Evolutionary conservation across 75 land plant genomes (phyloP), one percentile per base, ranked within the genome.

Genomic region (Sequoiadendron giganteum): DNA sequence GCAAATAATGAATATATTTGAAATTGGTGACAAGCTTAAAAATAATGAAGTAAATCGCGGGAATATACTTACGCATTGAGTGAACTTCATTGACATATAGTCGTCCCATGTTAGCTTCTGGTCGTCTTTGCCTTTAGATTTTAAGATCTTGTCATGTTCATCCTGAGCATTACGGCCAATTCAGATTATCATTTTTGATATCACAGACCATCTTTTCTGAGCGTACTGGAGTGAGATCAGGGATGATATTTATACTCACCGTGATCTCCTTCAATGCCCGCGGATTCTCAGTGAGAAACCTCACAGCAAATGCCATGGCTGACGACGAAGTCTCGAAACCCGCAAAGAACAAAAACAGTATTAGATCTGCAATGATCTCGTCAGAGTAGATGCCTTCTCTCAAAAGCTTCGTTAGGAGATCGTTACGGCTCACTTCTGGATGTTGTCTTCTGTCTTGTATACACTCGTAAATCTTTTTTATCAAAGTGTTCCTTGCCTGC

Each of bases 251-350:
- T 56, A 5, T 10, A 56, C 72, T 68, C n/a, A 68, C 72, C 72
- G 18, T 68, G 10, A 68, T 21, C 72, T 68, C 72, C 72, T 68
- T 28, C 72, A 68, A 28, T 68, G 72, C 72, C 30, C 21, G 32
- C 16, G 88, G 88, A 75, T 79, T 79, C 30, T 79, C 85, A 36
- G 86, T 75, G 38, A 87, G 85, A 30, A 70, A 87, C 88, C 79
- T 87, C 43, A 87, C 78, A 36, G 88, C 88, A 15, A 87, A 87
- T 28, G 88, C 79, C 14, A 87, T 78, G 30, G 88, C 42, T 8
- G 85, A 78, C 21, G 85, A 75, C 7, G 88, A 48, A 32, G 88
- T 75, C 45, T 87, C 88, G 32, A 75, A 81, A 14, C 88, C 88
- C 48, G 85, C 85, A 80, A 87, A 87, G 10, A 87, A 34, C 82